phyloP scores from a whole-genome alignment of 2,329 filamentous ascomycete species.

The Colletotrichum cuscutae region DNA sequence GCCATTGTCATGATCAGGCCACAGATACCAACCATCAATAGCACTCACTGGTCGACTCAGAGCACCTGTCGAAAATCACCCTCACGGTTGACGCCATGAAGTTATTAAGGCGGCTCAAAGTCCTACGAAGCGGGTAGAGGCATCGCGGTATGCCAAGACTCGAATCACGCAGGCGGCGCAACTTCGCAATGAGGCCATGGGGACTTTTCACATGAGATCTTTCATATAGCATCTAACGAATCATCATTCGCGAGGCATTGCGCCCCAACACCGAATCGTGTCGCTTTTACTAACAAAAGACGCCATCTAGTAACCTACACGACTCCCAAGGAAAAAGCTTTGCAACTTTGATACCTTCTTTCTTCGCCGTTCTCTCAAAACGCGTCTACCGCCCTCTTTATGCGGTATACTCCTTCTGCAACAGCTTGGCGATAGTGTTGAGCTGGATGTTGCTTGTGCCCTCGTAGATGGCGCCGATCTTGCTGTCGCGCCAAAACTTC shows the following conservation, averaged over 20 bases:
- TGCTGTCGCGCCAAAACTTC: slow-evolving; percentile 98
- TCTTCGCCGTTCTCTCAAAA: too few relatives aligned
- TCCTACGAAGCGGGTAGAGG: not conserved
- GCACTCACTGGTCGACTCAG: too few relatives aligned
- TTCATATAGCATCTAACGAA: not conserved
- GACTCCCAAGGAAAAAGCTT: not conserved
- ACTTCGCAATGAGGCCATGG: not conserved
- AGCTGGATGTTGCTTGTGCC: slow-evolving; percentile 84
- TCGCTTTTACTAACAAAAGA: slow-evolving; percentile 27
- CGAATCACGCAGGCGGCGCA: not conserved
- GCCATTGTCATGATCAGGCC: too few relatives aligned
- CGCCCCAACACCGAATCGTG: slow-evolving; percentile 26
- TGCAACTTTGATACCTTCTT: not conserved
- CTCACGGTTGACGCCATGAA: too few relatives aligned
- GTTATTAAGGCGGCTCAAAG: too few relatives aligned
- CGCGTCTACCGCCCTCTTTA: slow-evolving; percentile 36
- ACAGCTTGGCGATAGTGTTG: slow-evolving; percentile 71
- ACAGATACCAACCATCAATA: too few relatives aligned
- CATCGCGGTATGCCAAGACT: not conserved
- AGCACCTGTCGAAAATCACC: too few relatives aligned
- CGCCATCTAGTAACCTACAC: slow-evolving; percentile 30
- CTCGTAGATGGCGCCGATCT: slow-evolving; percentile 98
- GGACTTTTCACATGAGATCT: not conserved
- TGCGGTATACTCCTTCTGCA: slow-evolving; percentile 70
- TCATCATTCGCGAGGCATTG: not conserved